Percentiles rank a stretch among this genome's conserved stretches.
Conservation (phyloP, 768 basidiomycete species). For the Tricholoma saponaceum region DNA sequence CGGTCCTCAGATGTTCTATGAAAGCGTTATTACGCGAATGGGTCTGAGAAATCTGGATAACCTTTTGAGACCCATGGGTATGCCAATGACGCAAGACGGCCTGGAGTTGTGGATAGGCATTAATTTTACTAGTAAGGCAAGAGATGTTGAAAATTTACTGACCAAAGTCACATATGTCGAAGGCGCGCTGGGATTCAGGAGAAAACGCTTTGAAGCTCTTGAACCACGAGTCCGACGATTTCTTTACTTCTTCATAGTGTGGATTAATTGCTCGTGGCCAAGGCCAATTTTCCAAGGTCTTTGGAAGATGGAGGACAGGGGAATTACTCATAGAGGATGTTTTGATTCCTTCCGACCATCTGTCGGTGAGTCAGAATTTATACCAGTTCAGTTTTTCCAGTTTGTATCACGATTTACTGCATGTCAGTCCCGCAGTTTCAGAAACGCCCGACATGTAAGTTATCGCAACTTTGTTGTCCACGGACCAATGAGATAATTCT, state of each 20-base stretch:
- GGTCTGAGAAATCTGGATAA: not conserved
- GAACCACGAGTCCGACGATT: slow-evolving; percentile 12
- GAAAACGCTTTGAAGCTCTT: slow-evolving; percentile 11
- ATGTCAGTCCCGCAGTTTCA: too few species aligned
- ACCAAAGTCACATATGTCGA: slow-evolving; percentile 18
- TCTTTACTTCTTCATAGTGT: slow-evolving; percentile 5
- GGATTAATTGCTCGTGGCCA: slow-evolving; percentile 12
- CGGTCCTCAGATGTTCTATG: slow-evolving; percentile 18
- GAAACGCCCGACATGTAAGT: too few species aligned
- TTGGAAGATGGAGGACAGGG: slow-evolving; percentile 6
- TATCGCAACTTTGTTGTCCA: too few species aligned
- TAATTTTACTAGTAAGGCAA: not conserved
- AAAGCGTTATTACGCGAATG: not conserved
- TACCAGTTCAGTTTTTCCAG: too few species aligned
- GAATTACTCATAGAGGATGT: not conserved
- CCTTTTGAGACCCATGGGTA: slow-evolving; percentile 8
- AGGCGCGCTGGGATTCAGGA: slow-evolving; percentile 12
- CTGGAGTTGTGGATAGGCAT: not conserved
- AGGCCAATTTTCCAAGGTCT: slow-evolving; percentile 16
- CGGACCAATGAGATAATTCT: too few species aligned
- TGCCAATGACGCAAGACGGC: slow-evolving; percentile 9
- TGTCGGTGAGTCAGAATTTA: too few species aligned
- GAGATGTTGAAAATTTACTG: not conserved
- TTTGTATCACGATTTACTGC: too few species aligned
- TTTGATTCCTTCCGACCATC: too few species aligned